These are phyloP conservation scores for Kluyveromyces nonfermentans DNA, from an alignment of 805 yeast species.

Conservation along the genomic window DNA sequence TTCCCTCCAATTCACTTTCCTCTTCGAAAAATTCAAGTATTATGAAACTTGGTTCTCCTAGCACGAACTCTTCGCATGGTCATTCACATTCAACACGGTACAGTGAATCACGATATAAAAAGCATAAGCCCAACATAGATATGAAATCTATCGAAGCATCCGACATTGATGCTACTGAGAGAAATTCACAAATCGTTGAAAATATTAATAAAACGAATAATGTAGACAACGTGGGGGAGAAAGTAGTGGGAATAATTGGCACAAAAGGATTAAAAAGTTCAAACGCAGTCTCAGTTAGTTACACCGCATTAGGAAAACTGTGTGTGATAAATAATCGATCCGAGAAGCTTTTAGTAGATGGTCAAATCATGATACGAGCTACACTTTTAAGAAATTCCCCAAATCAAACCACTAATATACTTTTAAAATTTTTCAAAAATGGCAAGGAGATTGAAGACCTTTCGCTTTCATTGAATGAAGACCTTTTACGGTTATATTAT, in stretches of 20 bases:
- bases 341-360: background rate
- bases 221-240: background rate
- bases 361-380: background rate
- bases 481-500: background rate
- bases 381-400: background rate
- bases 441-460: background rate
- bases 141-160: background rate
- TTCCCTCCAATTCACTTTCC: background rate
- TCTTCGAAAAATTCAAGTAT: background rate
- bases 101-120: background rate
- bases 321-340: background rate
- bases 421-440: background rate
- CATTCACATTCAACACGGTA: background rate
- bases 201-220: background rate
- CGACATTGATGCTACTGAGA: background rate
- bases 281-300: background rate
- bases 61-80: background rate
- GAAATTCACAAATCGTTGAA: background rate
- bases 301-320: background rate
- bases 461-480: background rate
- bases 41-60: background rate
- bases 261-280: background rate
- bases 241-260: background rate
- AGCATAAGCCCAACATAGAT: background rate
- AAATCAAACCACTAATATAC: background rate